Evolutionary conservation across 192 early-diverging fungal genomes (phyloP).

Genomic region (Endogone sp.): DNA sequence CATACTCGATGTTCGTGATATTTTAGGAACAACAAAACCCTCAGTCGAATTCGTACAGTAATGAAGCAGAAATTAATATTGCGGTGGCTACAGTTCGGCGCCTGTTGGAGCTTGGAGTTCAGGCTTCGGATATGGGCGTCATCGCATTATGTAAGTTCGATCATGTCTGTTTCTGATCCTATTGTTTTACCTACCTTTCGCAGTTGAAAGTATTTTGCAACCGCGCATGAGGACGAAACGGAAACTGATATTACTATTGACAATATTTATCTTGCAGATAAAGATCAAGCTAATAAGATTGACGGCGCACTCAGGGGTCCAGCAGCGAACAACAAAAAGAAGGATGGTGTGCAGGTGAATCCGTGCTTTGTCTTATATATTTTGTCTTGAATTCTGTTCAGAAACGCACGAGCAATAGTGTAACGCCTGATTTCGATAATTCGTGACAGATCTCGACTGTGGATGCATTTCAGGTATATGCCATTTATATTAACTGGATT

Average conservation of each 20-base stretch:
- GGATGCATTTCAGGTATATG: constrained; percentile 60
- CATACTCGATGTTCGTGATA: not conserved
- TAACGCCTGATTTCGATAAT: not conserved
- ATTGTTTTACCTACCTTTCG: not conserved
- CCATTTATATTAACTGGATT: too few species aligned
- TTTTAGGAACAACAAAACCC: constrained; percentile 36
- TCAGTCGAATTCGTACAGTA: constrained; percentile 49
- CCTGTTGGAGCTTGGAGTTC: constrained; percentile 39
- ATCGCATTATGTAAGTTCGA: constrained; percentile 61
- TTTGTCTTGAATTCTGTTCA: not conserved
- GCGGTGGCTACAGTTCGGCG: constrained; percentile 34
- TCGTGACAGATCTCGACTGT: constrained; percentile 56
- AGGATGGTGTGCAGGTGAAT: constrained; percentile 25
- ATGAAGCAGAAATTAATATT: constrained; percentile 46
- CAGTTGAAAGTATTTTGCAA: not conserved
- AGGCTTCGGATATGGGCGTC: constrained; percentile 53
- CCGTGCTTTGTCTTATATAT: not conserved
- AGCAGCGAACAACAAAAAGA: constrained; percentile 14
- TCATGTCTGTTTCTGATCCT: not conserved
- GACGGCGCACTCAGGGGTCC: constrained; percentile 12
- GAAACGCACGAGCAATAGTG: not conserved
- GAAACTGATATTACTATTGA: not conserved
- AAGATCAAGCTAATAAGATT: constrained; percentile 55
- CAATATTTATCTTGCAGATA: constrained; percentile 40
- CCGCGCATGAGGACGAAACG: not conserved